phyloP scores from a whole-genome alignment of 768 basidiomycete species.

The Suillus tomentosus region DNA sequence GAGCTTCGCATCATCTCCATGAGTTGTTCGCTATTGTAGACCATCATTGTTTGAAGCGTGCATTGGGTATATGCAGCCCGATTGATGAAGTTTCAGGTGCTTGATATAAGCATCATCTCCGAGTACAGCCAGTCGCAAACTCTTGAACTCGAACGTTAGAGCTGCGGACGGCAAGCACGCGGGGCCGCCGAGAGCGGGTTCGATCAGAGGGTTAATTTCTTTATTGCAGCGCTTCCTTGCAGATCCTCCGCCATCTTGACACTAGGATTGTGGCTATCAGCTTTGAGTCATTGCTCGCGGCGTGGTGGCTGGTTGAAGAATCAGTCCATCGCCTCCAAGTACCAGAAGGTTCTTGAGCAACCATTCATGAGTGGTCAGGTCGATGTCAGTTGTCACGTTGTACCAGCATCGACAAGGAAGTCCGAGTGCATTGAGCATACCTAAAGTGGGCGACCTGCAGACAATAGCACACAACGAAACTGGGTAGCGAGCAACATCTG shows the following conservation, averaged over 20 bases:
- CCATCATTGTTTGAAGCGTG: neutral
- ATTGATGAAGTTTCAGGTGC: neutral
- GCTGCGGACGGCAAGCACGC: neutral
- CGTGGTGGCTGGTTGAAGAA: neutral
- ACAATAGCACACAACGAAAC: neutral
- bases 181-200: neutral
- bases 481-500: neutral
- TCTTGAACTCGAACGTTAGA: neutral
- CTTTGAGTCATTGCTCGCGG: neutral
- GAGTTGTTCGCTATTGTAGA: neutral
- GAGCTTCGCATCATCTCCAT: neutral
- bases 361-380: neutral
- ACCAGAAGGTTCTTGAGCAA: neutral
- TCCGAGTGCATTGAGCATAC: neutral
- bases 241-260: neutral
- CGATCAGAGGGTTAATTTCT: neutral
- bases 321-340: neutral
- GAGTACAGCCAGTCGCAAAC: neutral
- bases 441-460: neutral
- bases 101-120: neutral
- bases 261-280: neutral
- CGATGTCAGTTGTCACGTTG: neutral
- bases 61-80: neutral
- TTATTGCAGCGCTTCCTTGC: neutral
- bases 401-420: neutral